A percentile compares a stretch with the other conserved stretches of the same genome.
Conservation (phyloP, 1,284 basidiomycete species). For the Ceratorhiza oryzae-sativae region DNA sequence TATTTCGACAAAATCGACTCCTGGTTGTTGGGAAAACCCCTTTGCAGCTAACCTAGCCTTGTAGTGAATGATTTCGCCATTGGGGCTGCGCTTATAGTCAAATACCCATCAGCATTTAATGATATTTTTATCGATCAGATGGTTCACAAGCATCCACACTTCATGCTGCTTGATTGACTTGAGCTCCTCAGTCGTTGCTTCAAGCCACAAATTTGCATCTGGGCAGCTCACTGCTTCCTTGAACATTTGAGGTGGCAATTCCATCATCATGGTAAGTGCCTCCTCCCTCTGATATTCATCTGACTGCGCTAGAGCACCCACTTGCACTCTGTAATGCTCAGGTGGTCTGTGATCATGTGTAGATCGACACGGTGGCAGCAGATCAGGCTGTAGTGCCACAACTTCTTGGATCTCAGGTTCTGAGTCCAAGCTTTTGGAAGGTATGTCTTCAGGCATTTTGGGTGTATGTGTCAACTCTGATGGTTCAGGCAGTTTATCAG, state of each 20-base stretch:
- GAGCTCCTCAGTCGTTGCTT: constrained; percentile 17
- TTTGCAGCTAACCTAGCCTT: constrained; percentile 52
- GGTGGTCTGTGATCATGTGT: neutral
- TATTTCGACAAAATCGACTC: constrained; percentile 44
- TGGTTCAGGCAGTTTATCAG: no score
- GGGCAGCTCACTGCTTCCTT: constrained; percentile 12
- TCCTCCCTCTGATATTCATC: neutral
- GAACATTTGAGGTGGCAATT: constrained; percentile 7
- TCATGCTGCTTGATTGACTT: constrained; percentile 8
- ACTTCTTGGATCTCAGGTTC: neutral
- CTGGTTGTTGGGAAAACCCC: constrained; percentile 50
- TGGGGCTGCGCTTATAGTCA: constrained; percentile 46
- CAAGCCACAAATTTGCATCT: constrained; percentile 25
- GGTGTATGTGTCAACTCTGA: no score
- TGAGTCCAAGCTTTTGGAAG: neutral
- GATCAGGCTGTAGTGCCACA: neutral
- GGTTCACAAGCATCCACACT: neutral
- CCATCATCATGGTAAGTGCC: neutral
- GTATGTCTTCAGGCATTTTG: constrained; percentile 43
- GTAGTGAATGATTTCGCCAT: constrained; percentile 47
- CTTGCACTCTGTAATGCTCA: neutral
- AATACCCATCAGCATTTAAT: constrained; percentile 48
- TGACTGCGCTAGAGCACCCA: constrained; percentile 27
- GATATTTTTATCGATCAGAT: constrained; percentile 21
- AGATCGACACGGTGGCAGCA: neutral